Evolutionary conservation across 2,329 filamentous ascomycete genomes (phyloP).

Genomic region (Epichloe glyceriae): DNA sequence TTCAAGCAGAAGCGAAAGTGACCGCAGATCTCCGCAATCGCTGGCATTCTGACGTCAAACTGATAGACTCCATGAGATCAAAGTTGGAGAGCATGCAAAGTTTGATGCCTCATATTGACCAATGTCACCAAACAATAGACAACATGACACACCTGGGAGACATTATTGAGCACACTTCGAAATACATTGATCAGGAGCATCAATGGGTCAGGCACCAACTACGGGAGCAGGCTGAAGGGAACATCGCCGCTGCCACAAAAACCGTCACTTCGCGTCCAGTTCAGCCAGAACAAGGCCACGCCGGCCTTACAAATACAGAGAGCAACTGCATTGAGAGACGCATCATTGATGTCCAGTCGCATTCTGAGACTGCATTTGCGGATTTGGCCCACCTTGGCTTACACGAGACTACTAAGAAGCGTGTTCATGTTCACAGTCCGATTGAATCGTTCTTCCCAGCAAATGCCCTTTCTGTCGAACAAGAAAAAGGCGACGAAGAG

Average conservation of each 20-base stretch:
- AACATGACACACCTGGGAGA: slow-evolving; percentile 16
- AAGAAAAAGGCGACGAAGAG: slow-evolving; percentile 24
- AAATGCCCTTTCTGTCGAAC: slow-evolving; percentile 19
- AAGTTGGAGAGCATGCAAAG: slow-evolving; percentile 14
- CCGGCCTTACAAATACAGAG: not conserved
- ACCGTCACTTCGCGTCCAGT: not conserved
- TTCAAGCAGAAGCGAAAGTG: slow-evolving; percentile 12
- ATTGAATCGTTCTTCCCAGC: slow-evolving; percentile 10
- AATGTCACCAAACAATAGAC: slow-evolving; percentile 13
- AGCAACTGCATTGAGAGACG: not conserved
- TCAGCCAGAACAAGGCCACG: not conserved
- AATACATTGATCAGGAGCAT: slow-evolving; percentile 16
- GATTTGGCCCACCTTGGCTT: not conserved
- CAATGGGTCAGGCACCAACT: slow-evolving; percentile 18
- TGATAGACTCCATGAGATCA: slow-evolving; percentile 13
- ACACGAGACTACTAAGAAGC: not conserved
- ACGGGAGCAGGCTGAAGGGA: not conserved
- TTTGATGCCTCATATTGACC: slow-evolving; percentile 14
- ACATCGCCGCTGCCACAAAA: not conserved
- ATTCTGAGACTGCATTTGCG: not conserved
- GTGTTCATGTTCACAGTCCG: slow-evolving; percentile 7
- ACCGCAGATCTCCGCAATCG: slow-evolving; percentile 11
- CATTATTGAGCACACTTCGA: slow-evolving; percentile 16
- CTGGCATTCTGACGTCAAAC: slow-evolving; percentile 17
- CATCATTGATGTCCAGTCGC: not conserved